Conservation (phyloP, 768 basidiomycete species). For the Exsudoporus frostii region DNA sequence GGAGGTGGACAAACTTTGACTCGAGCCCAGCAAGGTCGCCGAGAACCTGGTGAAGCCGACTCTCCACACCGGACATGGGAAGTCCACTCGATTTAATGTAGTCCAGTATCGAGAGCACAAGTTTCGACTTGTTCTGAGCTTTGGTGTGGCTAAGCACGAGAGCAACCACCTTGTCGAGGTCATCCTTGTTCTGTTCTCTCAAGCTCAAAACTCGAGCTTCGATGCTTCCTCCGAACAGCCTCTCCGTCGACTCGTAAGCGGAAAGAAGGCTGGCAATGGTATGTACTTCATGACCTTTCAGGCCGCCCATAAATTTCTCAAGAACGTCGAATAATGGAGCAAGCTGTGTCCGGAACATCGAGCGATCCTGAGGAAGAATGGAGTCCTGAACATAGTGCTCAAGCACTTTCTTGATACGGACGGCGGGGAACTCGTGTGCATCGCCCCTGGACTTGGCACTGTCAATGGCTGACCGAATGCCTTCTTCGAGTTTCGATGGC, state of each 20-base stretch:
- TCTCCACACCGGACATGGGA: conserved; percentile 73
- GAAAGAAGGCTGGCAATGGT: conserved; percentile 74
- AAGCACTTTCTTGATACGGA: conserved; percentile 79
- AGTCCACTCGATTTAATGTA: conserved; percentile 80
- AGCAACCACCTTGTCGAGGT: conserved; percentile 82
- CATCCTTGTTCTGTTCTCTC: conserved; percentile 89
- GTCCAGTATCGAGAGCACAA: conserved; percentile 83
- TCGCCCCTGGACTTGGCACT: conserved; percentile 67
- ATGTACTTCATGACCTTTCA: conserved; percentile 83
- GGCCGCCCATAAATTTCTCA: conserved; percentile 74
- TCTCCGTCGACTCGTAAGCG: conserved; percentile 83
- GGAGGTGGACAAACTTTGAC: conserved; percentile 59
- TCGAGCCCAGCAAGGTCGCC: conserved; percentile 83
- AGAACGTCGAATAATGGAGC: conserved; percentile 68
- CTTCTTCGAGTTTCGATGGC: conserved; percentile 87
- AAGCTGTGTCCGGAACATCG: conserved; percentile 75
- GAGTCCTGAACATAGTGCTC: conserved; percentile 83
- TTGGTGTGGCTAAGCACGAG: conserved; percentile 95
- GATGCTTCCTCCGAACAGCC: conserved; percentile 90
- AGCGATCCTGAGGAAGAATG: conserved; percentile 73
- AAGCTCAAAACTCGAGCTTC: conserved; percentile 88
- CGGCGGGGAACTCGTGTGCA: conserved; percentile 85
- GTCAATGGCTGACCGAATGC: conserved; percentile 76
- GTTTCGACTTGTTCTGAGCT: conserved; percentile 87
- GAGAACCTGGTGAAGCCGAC: conserved; percentile 70